Conservation (phyloP, 176 grass and related monocot genomes). For the Oryza meridionalis region DNA sequence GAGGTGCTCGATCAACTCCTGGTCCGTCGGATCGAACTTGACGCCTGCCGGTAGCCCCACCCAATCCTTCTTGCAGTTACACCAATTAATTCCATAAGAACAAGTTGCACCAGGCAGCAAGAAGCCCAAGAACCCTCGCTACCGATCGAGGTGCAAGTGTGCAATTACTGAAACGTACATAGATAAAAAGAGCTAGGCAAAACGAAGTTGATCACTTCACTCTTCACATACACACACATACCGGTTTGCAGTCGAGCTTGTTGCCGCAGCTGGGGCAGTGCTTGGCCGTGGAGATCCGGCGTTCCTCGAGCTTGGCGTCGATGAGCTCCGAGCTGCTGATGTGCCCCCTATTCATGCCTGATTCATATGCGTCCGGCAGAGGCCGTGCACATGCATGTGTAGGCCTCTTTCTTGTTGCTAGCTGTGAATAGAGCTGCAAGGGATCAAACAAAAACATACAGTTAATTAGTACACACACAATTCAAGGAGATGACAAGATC, state of each 20-base stretch:
- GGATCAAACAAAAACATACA: conserved; percentile 29
- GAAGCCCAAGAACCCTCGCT: conserved; percentile 10
- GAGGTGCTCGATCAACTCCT: conserved; percentile 95
- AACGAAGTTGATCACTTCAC: conserved; percentile 36
- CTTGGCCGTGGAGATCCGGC: conserved; percentile 73
- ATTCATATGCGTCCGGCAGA: conserved; percentile 39
- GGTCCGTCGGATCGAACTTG: conserved; percentile 97
- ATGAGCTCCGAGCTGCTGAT: conserved; percentile 87
- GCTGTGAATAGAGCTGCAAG: conserved; percentile 26
- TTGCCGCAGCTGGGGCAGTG: conserved; percentile 90
- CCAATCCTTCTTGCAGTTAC: conserved; percentile 78
- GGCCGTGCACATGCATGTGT: conserved; percentile 40
- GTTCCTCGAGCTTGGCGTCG: conserved; percentile 91
- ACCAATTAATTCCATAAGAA: conserved; percentile 45
- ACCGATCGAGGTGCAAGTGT: not conserved
- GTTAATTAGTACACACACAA: conserved; percentile 14
- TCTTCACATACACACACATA: conserved; percentile 26
- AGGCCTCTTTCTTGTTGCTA: conserved; percentile 19
- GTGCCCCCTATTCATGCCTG: conserved; percentile 59
- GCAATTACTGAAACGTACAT: not conserved
- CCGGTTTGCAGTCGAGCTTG: conserved; percentile 88
- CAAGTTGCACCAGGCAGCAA: conserved; percentile 34
- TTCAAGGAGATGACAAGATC: conserved; percentile 20
- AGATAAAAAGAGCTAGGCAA: conserved; percentile 23
- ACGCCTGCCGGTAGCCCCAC: conserved; percentile 89